Evolutionary conservation across 768 basidiomycete genomes (phyloP), one percentile per base, ranked within the genome.

Genomic region (Boletus insuetus): DNA sequence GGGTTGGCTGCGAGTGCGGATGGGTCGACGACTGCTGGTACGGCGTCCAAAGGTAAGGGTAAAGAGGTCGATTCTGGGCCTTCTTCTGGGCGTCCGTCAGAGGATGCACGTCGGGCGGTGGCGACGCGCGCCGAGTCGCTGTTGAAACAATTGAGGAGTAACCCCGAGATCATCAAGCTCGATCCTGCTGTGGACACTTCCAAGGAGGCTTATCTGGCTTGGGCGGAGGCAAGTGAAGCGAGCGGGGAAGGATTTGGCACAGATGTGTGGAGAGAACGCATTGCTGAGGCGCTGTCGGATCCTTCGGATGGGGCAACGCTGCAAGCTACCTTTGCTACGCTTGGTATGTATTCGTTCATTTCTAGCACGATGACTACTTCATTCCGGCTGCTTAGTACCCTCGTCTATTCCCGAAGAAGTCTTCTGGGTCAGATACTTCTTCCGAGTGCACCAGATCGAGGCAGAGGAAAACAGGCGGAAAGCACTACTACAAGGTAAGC

Each of bases 401-500:
- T 77, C 80, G 12, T 76, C 77, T 48, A 74, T 93, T 69, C 77
- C 80, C 2, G 78, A 79, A 48, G 80, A 83, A 43, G 75, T 75
- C 14, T 97, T 95, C 71, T 96, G 94, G 94, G 79, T 79, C 38
- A 82, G 94, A 8, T 96, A 91, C 74, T 94, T 94, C 75, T 97
- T 94, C 82, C 82, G 94, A 12, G 81, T 83, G 19, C 76, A 90
- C 68, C 92, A 93, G 64, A 91, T 94, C 55, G 80, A 84, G 49
- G 67, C 73, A n/a, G 90, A 93, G 59, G 89, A 91, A 67, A 83
- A 82, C 63, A 84, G 85, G 56, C 83, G 94, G 54, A 90, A 88
- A 68, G 84, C 83, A 32, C 72, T 95, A 34, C 74, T 95, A 34
- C 80, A 84, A 76, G 84, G 93, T 87, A 64, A 19, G 75, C 62